Evolutionary conservation across 495 filamentous ascomycete species (phyloP), one percentile per base, ranked within the genome.

Genomic region (Penicillium angulare): DNA sequence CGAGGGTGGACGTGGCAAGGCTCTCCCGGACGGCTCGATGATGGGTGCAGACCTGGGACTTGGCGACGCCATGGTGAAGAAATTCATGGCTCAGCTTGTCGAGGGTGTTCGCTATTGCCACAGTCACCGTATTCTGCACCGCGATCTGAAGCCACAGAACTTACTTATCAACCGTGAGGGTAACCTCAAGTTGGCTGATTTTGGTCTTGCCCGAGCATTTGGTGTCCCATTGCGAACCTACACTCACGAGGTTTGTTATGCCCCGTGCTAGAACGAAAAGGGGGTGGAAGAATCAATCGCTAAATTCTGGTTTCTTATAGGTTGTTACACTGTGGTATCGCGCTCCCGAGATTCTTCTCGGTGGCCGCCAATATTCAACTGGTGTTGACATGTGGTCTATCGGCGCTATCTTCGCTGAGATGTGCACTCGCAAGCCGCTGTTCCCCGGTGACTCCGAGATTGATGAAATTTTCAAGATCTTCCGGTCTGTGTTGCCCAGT

Each of bases 351-450:
- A 96, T 99, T 65, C 82, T 99, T 17, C 86, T 99, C 12, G 93
- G 93, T 61, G 93, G 95, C 47, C 88, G 92, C 40, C 93, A 97
- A 68, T 99, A 99, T 75, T 95, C 89, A 18, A 97, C 93, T 38
- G 93, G 95, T 53, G 92, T 99, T 34, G 93, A 99, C 68, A 97
- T 99, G 95, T 99, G 93, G 93, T 96, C 90, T 24, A 85, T 92
- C 43, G 93, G 93, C 34, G 96, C 93, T 66, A 99, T 99, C 71
- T 99, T 99, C 69, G 93, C 95, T 12, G 93, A 99, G 72, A 97
- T 99, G 95, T 96, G 91, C 78, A 99, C 95, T 13, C 87, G 90
- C 61, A 97, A 97, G 72, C 92, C 93, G 5, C 75, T 97, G 10
- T 97, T 99, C 79, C 93, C 93, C 21, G 93, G 93, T 31, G 95